Conservation (phyloP, 1,284 basidiomycete species). For the Moesziomyces antarcticus region DNA sequence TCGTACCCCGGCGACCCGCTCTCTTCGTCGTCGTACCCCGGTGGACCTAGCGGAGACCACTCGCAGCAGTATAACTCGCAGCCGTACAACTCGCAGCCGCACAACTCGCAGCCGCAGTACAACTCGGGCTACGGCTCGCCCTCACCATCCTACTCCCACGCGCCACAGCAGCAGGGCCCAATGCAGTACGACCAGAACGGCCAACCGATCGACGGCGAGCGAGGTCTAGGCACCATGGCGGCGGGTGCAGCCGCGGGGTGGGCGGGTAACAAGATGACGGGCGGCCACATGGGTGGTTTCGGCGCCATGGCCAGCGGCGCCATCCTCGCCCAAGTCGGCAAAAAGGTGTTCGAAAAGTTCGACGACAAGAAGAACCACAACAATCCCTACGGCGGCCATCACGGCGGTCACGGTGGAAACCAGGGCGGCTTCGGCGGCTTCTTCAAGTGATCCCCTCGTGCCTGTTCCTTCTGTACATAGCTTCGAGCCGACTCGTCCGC, state of each 20-base stretch:
- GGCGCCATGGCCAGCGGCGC: conserved; percentile 50
- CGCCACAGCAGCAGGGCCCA: conserved; percentile 28
- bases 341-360: conserved; percentile 51
- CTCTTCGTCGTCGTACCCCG: conserved; percentile 18
- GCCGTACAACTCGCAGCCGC: conserved; percentile 19
- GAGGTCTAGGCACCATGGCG: conserved; percentile 61
- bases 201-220: conserved; percentile 55
- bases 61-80: conserved; percentile 13
- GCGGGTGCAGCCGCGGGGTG: conserved; percentile 53
- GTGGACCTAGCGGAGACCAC: conserved; percentile 18
- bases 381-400: conserved; percentile 29
- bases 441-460: conserved; percentile 22
- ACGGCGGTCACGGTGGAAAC: conserved; percentile 17
- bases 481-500: not conserved
- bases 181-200: conserved; percentile 57
- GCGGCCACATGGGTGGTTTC: conserved; percentile 47
- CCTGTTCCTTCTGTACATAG: not conserved
- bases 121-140: conserved; percentile 15
- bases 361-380: conserved; percentile 39
- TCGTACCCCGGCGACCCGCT: conserved; percentile 33
- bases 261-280: conserved; percentile 55
- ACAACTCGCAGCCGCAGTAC: conserved; percentile 3
- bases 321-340: conserved; percentile 54
- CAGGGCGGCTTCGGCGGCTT: conserved; percentile 31
- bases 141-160: conserved; percentile 6